Evolutionary conservation across 129 eudicot species (phyloP).

Genomic region (Helichrysum umbraculigerum): DNA sequence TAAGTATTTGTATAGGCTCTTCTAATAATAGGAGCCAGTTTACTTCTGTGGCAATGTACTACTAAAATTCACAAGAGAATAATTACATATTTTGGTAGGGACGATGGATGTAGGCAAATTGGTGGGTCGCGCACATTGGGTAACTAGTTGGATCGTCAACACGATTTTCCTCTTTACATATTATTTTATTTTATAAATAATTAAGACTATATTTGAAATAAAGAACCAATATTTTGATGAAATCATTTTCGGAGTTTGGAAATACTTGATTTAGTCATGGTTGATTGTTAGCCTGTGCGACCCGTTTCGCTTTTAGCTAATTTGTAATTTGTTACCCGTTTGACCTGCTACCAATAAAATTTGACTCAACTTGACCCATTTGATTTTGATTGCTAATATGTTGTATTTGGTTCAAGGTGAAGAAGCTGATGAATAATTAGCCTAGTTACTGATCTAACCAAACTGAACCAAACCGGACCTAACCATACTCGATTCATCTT

Average conservation of each 20-base stretch:
- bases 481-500: constrained; percentile 20
- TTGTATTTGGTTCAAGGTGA: constrained; percentile 42
- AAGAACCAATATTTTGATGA: too few relatives aligned
- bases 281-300: not conserved
- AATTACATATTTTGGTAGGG: not conserved
- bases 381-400: constrained; percentile 8
- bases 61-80: not conserved
- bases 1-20: not conserved
- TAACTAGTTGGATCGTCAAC: not conserved
- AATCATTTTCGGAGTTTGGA: not conserved
- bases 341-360: not conserved
- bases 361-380: constrained; percentile 18
- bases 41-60: constrained; percentile 2
- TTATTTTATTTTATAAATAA: not conserved
- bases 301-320: not conserved
- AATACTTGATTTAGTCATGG: not conserved
- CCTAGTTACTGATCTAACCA: constrained; percentile 25
- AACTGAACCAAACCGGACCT: constrained; percentile 7
- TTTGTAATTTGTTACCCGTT: not conserved
- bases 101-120: not conserved
- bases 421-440: constrained; percentile 37
- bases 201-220: too few relatives aligned
- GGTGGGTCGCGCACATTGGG: not conserved
- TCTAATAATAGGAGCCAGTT: not conserved
- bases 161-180: not conserved